Conservation (phyloP, 2,329 filamentous ascomycete genomes). For the Cadophora sp. region DNA sequence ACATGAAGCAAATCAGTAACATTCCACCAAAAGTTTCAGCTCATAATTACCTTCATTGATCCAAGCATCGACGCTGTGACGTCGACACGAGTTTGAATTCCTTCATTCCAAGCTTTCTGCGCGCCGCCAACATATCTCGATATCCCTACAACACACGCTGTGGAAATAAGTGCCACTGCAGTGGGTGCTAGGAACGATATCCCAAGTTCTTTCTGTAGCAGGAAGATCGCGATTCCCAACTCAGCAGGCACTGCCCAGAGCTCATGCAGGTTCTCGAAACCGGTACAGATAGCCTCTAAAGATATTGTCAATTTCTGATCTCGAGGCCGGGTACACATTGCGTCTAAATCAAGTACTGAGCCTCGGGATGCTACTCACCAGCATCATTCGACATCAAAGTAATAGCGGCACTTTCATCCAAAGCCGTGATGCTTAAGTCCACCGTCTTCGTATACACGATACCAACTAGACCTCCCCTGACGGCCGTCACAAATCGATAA, state of each 20-base stretch:
- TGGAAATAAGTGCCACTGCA: slow-evolving; percentile 38
- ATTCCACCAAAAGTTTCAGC: background rate
- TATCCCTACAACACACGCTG: slow-evolving; percentile 35
- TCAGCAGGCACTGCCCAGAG: slow-evolving; percentile 43
- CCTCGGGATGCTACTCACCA: slow-evolving; percentile 17
- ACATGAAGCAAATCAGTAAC: slow-evolving; percentile 4
- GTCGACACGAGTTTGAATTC: slow-evolving; percentile 42
- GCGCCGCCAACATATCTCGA: slow-evolving; percentile 37
- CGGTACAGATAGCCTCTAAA: slow-evolving; percentile 39
- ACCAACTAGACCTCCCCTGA: slow-evolving; percentile 38
- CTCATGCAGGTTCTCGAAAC: slow-evolving; percentile 42
- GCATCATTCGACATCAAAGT: slow-evolving; percentile 45
- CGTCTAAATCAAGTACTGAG: no score
- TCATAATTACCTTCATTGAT: slow-evolving; percentile 40
- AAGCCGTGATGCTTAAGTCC: slow-evolving; percentile 35
- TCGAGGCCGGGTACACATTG: no score
- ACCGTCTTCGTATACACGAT: slow-evolving; percentile 42
- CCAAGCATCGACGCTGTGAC: slow-evolving; percentile 41
- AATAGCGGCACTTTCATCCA: slow-evolving; percentile 40
- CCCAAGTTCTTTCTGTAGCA: slow-evolving; percentile 41
- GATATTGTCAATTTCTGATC: background rate
- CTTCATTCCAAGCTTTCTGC: slow-evolving; percentile 43
- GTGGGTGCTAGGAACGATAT: slow-evolving; percentile 37
- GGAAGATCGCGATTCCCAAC: slow-evolving; percentile 38
- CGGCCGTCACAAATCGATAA: slow-evolving; percentile 33